Evolutionary conservation across 768 basidiomycete genomes (phyloP).

Genomic region (Lactifluus echinatus): DNA sequence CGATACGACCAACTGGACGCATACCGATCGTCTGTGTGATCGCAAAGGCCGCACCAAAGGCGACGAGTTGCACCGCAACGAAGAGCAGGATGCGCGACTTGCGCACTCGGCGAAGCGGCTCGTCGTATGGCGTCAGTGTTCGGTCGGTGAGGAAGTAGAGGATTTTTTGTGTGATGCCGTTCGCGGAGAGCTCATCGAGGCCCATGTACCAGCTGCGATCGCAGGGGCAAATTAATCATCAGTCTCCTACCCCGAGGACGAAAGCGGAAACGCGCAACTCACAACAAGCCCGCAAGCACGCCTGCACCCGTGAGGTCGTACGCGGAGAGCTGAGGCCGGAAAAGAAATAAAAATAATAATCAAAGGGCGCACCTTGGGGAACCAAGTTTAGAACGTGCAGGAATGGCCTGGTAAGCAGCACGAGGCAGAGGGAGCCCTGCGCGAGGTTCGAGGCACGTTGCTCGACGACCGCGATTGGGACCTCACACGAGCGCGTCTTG

Average conservation of each 20-base stretch:
- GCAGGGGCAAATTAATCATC: background rate
- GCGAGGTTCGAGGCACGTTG: constrained; percentile 89
- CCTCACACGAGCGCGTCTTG: constrained; percentile 31
- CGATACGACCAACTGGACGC: constrained; percentile 5
- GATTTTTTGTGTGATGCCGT: constrained; percentile 76
- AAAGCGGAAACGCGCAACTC: constrained; percentile 23
- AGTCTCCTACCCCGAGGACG: background rate
- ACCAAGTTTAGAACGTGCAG: constrained; percentile 72
- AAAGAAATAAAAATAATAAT: constrained; percentile 25
- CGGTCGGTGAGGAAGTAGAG: constrained; percentile 73
- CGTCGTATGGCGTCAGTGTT: constrained; percentile 45
- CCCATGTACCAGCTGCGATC: constrained; percentile 82
- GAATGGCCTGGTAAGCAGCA: constrained; percentile 76
- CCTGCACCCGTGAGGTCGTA: constrained; percentile 28
- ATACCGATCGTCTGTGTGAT: constrained; percentile 84
- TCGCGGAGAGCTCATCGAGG: constrained; percentile 65
- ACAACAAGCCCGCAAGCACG: constrained; percentile 84
- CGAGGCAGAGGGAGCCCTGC: constrained; percentile 71
- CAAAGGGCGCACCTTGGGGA: constrained; percentile 37
- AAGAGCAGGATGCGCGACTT: constrained; percentile 67
- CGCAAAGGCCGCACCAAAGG: constrained; percentile 83
- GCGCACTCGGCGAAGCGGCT: constrained; percentile 72
- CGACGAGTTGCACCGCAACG: constrained; percentile 63
- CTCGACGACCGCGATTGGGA: constrained; percentile 73
- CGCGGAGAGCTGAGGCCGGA: constrained; percentile 11